These are phyloP conservation scores for Meredithiella fracta DNA, from an alignment of 2,329 filamentous ascomycete species.

Conservation along the genomic window DNA sequence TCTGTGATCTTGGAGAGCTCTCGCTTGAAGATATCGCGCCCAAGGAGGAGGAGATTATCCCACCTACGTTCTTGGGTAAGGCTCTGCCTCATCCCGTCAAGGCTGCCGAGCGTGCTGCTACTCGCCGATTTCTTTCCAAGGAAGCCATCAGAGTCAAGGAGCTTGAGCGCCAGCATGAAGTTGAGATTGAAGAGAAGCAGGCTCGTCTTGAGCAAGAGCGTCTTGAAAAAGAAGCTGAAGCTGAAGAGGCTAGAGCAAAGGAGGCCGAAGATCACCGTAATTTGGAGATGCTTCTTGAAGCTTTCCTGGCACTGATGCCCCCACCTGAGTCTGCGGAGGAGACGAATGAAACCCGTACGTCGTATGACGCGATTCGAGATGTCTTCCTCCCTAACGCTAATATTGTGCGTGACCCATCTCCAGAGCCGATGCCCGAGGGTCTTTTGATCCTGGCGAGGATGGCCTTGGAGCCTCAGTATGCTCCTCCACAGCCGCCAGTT, in stretches of 20 bases:
- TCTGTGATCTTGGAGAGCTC: conserved; percentile 24
- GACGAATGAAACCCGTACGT: conserved; percentile 7
- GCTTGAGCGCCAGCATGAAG: neutral
- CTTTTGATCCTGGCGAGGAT: neutral
- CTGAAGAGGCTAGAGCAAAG: neutral
- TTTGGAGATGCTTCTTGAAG: neutral
- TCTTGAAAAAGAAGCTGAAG: neutral
- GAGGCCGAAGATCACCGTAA: neutral
- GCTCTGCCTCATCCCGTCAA: conserved; percentile 10
- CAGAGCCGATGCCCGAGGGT: neutral
- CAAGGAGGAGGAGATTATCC: conserved; percentile 16
- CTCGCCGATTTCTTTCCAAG: conserved; percentile 8
- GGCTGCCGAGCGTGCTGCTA: conserved; percentile 7
- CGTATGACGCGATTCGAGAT: conserved; percentile 24
- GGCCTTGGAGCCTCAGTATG: neutral
- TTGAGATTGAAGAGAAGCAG: neutral
- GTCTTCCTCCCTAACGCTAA: conserved; percentile 16
- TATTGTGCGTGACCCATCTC: neutral
- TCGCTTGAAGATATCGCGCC: conserved; percentile 20
- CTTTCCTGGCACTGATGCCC: conserved; percentile 7
- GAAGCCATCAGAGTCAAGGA: conserved; percentile 4
- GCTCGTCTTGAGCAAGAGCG: neutral
- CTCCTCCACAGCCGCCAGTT: neutral
- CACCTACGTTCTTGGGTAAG: conserved; percentile 9
- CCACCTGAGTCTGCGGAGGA: conserved; percentile 11